phyloP scores from a whole-genome alignment of 805 yeast species.

The Yarrowia sp. region DNA sequence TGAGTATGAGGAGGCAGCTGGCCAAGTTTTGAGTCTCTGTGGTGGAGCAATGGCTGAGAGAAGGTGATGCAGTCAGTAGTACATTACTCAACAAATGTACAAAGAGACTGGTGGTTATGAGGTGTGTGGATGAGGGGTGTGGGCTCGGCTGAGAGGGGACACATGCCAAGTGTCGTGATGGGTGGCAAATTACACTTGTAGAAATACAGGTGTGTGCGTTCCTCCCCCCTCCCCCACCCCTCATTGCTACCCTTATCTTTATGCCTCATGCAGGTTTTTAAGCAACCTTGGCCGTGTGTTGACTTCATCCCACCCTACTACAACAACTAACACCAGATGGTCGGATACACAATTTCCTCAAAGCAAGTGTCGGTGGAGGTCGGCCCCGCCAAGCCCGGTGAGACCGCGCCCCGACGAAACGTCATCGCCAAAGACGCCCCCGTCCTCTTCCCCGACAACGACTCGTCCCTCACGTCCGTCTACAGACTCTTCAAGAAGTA shows the following conservation, averaged over 20 bases:
- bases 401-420: constrained; percentile 41
- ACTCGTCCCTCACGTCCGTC: constrained; percentile 59
- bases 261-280: constrained; percentile 1
- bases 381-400: constrained; percentile 39
- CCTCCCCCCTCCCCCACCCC: no score
- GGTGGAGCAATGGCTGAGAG: no score
- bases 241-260: background rate
- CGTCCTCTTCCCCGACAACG: constrained; percentile 58
- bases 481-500: constrained; percentile 68
- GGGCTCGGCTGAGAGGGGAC: no score
- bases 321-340: constrained; percentile 6
- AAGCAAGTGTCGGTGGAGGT: constrained; percentile 37
- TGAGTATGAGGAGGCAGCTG: background rate
- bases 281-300: background rate
- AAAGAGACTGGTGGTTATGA: no score
- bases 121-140: no score
- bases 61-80: no score
- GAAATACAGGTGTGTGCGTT: no score
- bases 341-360: constrained; percentile 19
- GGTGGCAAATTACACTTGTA: no score
- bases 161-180: no score
- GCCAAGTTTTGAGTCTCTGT: no score
- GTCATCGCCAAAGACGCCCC: constrained; percentile 40
- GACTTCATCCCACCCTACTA: background rate
- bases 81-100: no score